A percentile compares a stretch with the other conserved stretches of the same genome.
Evolutionary conservation across 805 yeast genomes (phyloP).

Genomic region (Barnettozyma pratensis): DNA sequence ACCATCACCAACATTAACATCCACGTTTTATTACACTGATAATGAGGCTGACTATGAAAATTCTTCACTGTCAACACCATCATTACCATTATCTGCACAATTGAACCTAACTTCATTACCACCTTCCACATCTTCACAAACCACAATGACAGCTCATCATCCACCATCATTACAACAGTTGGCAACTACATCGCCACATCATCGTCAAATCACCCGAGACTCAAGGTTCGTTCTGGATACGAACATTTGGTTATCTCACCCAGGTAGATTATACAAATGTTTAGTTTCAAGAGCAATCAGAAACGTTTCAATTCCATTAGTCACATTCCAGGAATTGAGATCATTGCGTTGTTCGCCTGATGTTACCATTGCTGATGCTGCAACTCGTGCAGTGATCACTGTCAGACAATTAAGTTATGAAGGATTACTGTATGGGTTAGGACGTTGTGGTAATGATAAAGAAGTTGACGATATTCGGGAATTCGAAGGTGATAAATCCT

Average conservation of each 20-base stretch:
- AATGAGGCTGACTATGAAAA: constrained; percentile 18
- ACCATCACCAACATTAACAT: constrained; percentile 12
- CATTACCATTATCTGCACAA: constrained; percentile 8
- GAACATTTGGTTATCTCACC: constrained; percentile 75
- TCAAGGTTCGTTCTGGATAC: constrained; percentile 68
- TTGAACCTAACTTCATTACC: constrained; percentile 9
- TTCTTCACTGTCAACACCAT: constrained; percentile 12
- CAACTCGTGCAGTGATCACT: constrained; percentile 73
- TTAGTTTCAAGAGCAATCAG: constrained; percentile 54
- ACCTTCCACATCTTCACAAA: constrained; percentile 4
- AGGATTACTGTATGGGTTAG: constrained; percentile 32
- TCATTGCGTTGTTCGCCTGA: constrained; percentile 67
- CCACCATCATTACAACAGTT: constrained; percentile 27
- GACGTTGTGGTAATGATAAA: constrained; percentile 55
- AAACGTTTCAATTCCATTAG: constrained; percentile 56
- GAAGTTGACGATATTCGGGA: constrained; percentile 69
- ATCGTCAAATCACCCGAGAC: constrained; percentile 6
- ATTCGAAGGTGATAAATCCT: constrained; percentile 65
- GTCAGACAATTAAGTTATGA: constrained; percentile 61
- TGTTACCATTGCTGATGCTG: constrained; percentile 71
- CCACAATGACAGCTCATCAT: constrained; percentile 10
- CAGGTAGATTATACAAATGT: constrained; percentile 70
- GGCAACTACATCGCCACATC: constrained; percentile 10
- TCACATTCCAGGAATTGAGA: constrained; percentile 73
- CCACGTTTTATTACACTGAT: constrained; percentile 10